phyloP scores from a whole-genome alignment of 495 filamentous ascomycete genomes.

The Hyaloscypha bicolor region DNA sequence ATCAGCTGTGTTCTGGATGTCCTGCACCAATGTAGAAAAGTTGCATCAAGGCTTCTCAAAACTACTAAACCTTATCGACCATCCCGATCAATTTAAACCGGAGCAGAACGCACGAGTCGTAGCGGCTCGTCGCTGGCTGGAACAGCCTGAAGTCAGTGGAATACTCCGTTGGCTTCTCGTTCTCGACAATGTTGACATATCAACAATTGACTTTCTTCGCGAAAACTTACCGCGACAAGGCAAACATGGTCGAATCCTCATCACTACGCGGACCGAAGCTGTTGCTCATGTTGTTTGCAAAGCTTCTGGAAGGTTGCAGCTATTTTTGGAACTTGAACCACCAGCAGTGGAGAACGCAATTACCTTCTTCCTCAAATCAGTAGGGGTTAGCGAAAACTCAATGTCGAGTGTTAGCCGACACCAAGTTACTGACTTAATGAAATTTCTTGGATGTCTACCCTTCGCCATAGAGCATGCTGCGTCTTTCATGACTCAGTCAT shows the following conservation, averaged over 20 bases:
- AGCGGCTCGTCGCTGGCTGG: background rate
- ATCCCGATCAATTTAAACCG: background rate
- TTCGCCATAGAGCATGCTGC: background rate
- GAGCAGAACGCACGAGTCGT: background rate
- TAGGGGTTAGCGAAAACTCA: background rate
- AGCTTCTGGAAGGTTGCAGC: background rate
- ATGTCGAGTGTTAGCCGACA: background rate
- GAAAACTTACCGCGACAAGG: constrained; percentile 1
- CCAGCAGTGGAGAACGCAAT: background rate
- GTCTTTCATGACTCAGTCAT: constrained; percentile 1
- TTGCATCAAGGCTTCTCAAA: constrained; percentile 5
- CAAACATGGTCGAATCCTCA: background rate
- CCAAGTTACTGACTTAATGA: background rate
- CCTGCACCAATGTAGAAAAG: background rate
- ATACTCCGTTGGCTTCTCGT: background rate
- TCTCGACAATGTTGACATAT: background rate
- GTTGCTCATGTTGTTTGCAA: background rate
- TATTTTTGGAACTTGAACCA: background rate
- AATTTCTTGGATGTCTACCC: constrained; percentile 2
- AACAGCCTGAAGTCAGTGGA: constrained; percentile 1
- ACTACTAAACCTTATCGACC: background rate
- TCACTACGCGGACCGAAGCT: background rate
- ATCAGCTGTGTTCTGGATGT: background rate
- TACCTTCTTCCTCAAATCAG: background rate
- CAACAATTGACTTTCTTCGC: background rate